These are phyloP conservation scores for Penicillium digitatum DNA, from an alignment of 2,329 filamentous ascomycete species.

Conservation along the genomic window DNA sequence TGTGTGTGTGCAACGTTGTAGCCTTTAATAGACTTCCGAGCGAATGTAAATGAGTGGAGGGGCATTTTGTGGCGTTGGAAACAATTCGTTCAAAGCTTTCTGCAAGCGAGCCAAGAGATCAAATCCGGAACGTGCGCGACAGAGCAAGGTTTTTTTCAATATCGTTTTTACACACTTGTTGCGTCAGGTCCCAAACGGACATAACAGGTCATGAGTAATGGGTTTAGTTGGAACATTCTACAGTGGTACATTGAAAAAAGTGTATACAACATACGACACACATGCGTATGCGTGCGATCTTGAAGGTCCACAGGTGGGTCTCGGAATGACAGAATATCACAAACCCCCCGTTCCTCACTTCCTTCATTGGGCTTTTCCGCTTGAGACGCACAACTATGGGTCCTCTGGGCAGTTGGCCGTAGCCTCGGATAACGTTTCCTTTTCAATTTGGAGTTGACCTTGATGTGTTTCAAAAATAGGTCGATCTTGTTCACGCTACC, in stretches of 20 bases:
- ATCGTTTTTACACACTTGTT: background rate
- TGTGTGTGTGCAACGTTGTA: background rate
- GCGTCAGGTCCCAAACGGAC: background rate
- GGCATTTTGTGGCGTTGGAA: background rate
- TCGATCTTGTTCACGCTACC: background rate
- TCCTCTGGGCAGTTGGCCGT: background rate
- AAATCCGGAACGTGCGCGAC: background rate
- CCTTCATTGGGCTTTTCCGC: background rate
- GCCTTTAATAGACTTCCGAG: background rate
- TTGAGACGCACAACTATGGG: background rate
- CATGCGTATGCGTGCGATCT: background rate
- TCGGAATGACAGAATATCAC: background rate
- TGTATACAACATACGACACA: background rate
- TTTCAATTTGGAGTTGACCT: background rate
- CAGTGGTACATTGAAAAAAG: background rate
- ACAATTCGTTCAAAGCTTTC: background rate
- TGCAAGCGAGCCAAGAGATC: conserved; percentile 4
- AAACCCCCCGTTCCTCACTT: background rate
- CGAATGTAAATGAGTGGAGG: background rate
- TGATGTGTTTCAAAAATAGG: background rate
- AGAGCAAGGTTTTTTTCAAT: background rate
- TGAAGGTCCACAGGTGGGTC: background rate
- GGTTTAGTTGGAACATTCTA: background rate
- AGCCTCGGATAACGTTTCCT: background rate
- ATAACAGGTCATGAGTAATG: background rate